A percentile compares a stretch with the other conserved stretches of the same genome.
These are phyloP conservation scores for Calonectria pteridis DNA, from an alignment of 2,329 filamentous ascomycete genomes.

Conservation along the genomic window DNA sequence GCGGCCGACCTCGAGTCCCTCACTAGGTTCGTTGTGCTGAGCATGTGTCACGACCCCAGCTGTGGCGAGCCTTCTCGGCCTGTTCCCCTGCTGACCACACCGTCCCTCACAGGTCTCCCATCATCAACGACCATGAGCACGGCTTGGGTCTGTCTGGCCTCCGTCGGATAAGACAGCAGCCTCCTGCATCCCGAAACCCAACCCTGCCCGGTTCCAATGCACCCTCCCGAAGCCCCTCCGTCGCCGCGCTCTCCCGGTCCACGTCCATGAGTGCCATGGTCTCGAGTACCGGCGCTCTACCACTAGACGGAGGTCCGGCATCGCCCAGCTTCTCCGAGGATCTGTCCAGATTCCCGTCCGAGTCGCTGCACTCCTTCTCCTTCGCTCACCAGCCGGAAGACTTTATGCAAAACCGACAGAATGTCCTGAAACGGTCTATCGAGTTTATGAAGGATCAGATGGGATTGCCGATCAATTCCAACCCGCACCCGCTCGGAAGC, in stretches of 20 bases:
- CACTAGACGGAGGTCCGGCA: constrained; percentile 71
- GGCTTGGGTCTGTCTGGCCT: constrained; percentile 87
- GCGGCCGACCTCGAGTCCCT: constrained; percentile 75
- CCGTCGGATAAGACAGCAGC: constrained; percentile 92
- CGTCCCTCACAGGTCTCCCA: constrained; percentile 73
- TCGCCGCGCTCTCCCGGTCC: constrained; percentile 71
- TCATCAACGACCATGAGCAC: constrained; percentile 89
- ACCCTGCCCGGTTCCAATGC: constrained; percentile 73
- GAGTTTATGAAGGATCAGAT: constrained; percentile 97
- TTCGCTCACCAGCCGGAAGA: constrained; percentile 97
- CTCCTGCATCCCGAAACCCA: constrained; percentile 70
- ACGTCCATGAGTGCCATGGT: constrained; percentile 78
- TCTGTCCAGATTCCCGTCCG: constrained; percentile 90
- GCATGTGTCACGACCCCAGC: constrained; percentile 34
- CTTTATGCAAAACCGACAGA: constrained; percentile 89
- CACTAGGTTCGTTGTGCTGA: constrained; percentile 70
- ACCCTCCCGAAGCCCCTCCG: constrained; percentile 71
- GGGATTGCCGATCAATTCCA: constrained; percentile 77
- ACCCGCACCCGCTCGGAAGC: constrained; percentile 81
- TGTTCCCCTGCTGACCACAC: constrained; percentile 44
- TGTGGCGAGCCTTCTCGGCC: constrained; percentile 32
- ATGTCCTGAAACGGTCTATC: constrained; percentile 90
- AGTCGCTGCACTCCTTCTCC: constrained; percentile 97
- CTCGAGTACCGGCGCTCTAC: constrained; percentile 66
- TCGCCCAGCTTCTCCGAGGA: constrained; percentile 89